These are phyloP conservation scores for Phytophthora tentaculata DNA, from an alignment of 352 stramenopile species.

Conservation along the genomic window DNA sequence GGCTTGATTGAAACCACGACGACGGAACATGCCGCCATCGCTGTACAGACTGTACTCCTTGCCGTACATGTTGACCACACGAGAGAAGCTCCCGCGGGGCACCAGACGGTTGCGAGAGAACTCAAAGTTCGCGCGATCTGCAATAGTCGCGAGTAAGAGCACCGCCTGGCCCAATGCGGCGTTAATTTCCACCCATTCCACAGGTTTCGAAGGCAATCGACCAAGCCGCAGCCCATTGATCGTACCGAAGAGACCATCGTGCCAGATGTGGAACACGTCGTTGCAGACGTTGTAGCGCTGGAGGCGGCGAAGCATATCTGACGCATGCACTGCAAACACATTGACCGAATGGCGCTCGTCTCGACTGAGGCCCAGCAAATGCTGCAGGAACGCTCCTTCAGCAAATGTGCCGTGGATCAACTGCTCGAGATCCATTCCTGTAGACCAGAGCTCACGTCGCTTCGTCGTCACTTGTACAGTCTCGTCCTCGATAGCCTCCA, in stretches of 20 bases:
- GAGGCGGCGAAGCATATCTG: constrained; percentile 77
- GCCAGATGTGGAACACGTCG: constrained; percentile 93
- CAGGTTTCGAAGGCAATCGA: constrained; percentile 75
- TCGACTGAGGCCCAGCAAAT: constrained; percentile 70
- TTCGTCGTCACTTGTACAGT: constrained; percentile 59
- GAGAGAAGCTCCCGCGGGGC: constrained; percentile 85
- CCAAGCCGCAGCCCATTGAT: constrained; percentile 91
- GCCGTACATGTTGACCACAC: constrained; percentile 86
- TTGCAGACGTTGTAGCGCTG: constrained; percentile 91
- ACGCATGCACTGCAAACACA: constrained; percentile 82
- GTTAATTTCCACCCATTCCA: constrained; percentile 93
- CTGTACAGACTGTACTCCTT: constrained; percentile 84
- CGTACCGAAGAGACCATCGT: constrained; percentile 88
- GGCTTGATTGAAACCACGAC: constrained; percentile 91
- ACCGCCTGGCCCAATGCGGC: constrained; percentile 86
- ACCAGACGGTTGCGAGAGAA: constrained; percentile 87
- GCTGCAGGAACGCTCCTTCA: constrained; percentile 80
- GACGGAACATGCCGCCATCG: constrained; percentile 87
- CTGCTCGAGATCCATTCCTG: constrained; percentile 71
- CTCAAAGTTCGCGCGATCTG: constrained; percentile 78
- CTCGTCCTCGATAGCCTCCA: constrained; percentile 67
- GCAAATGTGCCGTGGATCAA: constrained; percentile 76
- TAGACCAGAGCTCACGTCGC: constrained; percentile 76
- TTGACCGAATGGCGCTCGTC: constrained; percentile 80
- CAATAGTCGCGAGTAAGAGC: constrained; percentile 85